phyloP scores from a whole-genome alignment of 257 asterid genomes.

The Craterostigma plantagineum region DNA sequence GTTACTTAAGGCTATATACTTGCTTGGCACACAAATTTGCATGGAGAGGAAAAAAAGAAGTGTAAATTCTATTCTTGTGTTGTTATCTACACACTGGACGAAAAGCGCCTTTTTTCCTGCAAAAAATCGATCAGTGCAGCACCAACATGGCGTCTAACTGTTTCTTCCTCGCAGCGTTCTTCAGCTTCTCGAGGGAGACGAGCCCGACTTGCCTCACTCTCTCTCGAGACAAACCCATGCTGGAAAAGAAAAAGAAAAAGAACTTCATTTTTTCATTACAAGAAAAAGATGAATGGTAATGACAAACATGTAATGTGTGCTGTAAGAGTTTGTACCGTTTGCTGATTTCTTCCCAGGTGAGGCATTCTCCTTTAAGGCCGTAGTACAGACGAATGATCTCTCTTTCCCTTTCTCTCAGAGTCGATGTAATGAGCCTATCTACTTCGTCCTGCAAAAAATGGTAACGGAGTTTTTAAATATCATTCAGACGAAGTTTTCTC shows the following conservation, averaged over 20 bases:
- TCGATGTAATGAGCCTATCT: constrained; percentile 38
- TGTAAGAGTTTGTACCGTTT: constrained; percentile 36
- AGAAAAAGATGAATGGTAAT: not conserved
- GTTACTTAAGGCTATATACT: no score
- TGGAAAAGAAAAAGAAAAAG: constrained; percentile 17
- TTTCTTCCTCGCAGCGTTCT: constrained; percentile 67
- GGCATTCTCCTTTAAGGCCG: constrained; percentile 73
- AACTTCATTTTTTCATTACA: not conserved
- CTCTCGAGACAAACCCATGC: constrained; percentile 93
- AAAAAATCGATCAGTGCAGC: constrained; percentile 16
- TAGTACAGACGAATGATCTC: constrained; percentile 75
- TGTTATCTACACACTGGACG: no score
- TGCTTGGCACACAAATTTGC: no score
- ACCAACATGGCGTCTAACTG: constrained; percentile 63
- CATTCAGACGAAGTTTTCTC: no score
- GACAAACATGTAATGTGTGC: not conserved
- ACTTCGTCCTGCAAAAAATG: constrained; percentile 59
- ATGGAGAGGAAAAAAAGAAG: no score
- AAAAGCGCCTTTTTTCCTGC: no score
- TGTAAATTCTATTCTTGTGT: no score
- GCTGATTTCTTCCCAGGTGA: constrained; percentile 97
- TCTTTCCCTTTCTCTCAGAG: constrained; percentile 60
- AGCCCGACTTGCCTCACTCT: constrained; percentile 96
- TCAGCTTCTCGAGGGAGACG: constrained; percentile 84
- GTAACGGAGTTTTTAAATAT: not conserved